These are phyloP conservation scores for Pseudogymnoascus sp. DNA, from an alignment of 2,329 filamentous ascomycete genomes.

Conservation along the genomic window DNA sequence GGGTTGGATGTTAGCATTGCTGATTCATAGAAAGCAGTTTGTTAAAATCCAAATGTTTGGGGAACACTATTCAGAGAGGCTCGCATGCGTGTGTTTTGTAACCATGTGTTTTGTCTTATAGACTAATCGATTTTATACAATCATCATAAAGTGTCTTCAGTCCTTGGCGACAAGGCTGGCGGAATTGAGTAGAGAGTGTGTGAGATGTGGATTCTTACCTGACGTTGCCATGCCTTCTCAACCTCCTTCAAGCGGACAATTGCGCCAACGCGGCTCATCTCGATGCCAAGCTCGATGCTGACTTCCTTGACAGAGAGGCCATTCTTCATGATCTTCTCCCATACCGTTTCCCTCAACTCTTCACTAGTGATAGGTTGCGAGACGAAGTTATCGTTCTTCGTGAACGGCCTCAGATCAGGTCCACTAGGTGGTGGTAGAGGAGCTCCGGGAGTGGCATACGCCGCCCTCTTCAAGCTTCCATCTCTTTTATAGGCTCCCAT, in stretches of 20 bases:
- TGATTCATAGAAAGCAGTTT: conserved; percentile 14
- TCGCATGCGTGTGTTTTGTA: conserved; percentile 69
- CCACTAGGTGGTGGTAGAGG: conserved; percentile 17
- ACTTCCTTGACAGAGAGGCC: conserved; percentile 53
- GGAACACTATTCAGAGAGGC: conserved; percentile 56
- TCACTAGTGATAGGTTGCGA: conserved; percentile 58
- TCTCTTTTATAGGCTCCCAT: conserved; percentile 24
- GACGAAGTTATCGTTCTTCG: conserved; percentile 50
- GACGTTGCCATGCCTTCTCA: conserved; percentile 54
- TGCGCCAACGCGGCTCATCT: conserved; percentile 61
- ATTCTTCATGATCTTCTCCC: conserved; percentile 45
- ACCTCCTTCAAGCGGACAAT: conserved; percentile 62
- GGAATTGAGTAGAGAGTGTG: conserved; percentile 18
- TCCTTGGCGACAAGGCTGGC: conserved; percentile 13
- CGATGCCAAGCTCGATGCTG: conserved; percentile 54
- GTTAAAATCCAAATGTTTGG: conserved; percentile 14
- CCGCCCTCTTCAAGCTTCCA: conserved; percentile 23
- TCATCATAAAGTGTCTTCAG: conserved; percentile 47
- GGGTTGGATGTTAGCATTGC: conserved; percentile 16
- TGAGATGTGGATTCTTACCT: conserved; percentile 43
- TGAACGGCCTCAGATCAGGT: conserved; percentile 43
- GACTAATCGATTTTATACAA: conserved; percentile 91
- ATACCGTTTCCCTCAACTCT: conserved; percentile 55
- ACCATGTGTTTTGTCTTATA: conserved; percentile 93
- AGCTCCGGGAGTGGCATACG: conserved; percentile 11